Conservation (phyloP, 2,329 filamentous ascomycete species). For the Ophidiomyces ophidiicola region DNA sequence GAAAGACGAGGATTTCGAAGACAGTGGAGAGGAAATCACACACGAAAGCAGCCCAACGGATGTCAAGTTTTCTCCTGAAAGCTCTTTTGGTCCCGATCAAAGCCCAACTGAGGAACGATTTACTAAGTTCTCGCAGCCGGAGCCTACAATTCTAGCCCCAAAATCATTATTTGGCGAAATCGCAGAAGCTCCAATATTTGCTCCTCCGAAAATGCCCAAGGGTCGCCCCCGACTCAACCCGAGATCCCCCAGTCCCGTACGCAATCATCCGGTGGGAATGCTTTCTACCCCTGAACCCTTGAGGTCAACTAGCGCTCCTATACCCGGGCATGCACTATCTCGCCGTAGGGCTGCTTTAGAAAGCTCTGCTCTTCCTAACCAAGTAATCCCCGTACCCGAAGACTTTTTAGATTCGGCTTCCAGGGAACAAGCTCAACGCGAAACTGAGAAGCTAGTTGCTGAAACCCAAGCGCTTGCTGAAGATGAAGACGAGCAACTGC, state of each 20-base stretch:
- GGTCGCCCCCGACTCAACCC: conserved; percentile 24
- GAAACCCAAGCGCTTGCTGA: conserved; percentile 31
- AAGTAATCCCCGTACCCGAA: conserved; percentile 18
- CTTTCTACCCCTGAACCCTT: conserved; percentile 24
- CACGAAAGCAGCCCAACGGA: conserved; percentile 28
- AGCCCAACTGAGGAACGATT: conserved; percentile 32
- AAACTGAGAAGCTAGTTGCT: conserved; percentile 25
- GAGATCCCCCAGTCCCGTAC: conserved; percentile 38
- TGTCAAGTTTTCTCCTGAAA: conserved; percentile 33
- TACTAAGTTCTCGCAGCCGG: conserved; percentile 25
- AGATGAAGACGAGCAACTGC: conserved; percentile 38
- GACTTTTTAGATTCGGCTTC: conserved; percentile 22
- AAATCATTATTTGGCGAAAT: conserved; percentile 37
- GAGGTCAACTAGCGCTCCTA: conserved; percentile 30
- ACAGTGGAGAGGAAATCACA: conserved; percentile 37
- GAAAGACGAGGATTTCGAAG: conserved; percentile 30
- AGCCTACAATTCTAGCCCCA: conserved; percentile 19
- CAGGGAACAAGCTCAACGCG: conserved; percentile 21
- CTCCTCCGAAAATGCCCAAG: conserved; percentile 25
- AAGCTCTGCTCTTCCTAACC: conserved; percentile 22
- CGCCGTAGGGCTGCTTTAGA: conserved; percentile 31
- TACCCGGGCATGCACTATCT: conserved; percentile 29
- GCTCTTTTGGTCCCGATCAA: conserved; percentile 33
- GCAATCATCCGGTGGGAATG: conserved; percentile 22
- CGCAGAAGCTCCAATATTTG: conserved; percentile 26